Evolutionary conservation across 2,329 filamentous ascomycete genomes (phyloP).

Genomic region (Colletotrichum navitas): DNA sequence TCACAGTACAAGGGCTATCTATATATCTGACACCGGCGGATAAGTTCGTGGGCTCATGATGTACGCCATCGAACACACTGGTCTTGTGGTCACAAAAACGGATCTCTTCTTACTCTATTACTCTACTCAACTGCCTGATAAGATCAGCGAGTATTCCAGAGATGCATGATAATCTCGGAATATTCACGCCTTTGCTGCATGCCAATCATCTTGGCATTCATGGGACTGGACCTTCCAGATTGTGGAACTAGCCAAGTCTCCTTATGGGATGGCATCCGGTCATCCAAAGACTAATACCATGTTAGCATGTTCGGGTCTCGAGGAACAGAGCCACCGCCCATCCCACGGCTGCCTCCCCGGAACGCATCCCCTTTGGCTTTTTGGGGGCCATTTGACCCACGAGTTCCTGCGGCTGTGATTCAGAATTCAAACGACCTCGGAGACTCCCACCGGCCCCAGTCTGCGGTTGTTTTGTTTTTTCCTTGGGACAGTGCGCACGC

Average conservation of each 20-base stretch:
- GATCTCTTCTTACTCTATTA: neutral
- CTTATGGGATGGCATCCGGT: slow-evolving; percentile 33
- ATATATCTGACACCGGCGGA: neutral
- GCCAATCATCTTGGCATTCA: slow-evolving; percentile 6
- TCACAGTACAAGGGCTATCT: neutral
- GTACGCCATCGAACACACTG: neutral
- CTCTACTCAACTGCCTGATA: neutral
- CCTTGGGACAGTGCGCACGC: slow-evolving; percentile 16
- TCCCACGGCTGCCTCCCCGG: neutral
- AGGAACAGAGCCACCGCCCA: slow-evolving; percentile 23
- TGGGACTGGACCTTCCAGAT: slow-evolving; percentile 5
- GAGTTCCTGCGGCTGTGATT: slow-evolving; percentile 27
- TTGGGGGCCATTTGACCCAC: neutral
- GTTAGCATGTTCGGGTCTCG: slow-evolving; percentile 35
- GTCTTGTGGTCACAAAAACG: neutral
- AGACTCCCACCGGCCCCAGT: slow-evolving; percentile 22
- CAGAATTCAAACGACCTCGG: slow-evolving; percentile 30
- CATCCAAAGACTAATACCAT: slow-evolving; percentile 12
- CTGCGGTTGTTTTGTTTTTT: slow-evolving; percentile 26
- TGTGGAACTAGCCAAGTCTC: neutral
- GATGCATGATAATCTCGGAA: slow-evolving; percentile 1
- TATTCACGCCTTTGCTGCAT: neutral
- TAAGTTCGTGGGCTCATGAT: neutral
- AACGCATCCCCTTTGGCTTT: neutral
- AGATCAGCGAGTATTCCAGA: neutral